Base-by-base conservation (phyloP, 1,284 basidiomycete genomes). In the Apiotrichum veenhuisii region DNA sequence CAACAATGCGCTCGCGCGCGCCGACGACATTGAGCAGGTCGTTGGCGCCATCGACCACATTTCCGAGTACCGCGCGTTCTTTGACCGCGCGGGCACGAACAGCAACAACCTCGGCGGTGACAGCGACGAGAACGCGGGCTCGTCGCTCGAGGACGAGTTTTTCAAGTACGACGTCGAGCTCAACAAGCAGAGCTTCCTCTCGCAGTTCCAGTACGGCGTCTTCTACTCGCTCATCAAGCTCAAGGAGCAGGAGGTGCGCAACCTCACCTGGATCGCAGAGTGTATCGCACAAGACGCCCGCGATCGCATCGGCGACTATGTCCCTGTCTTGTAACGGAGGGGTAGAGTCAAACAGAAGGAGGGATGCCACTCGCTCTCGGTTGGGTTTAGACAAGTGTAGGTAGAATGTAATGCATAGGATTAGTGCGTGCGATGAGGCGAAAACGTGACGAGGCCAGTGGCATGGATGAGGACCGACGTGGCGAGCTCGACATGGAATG, bases 241-340 rank as follows among this genome's bases (percentile, higher is more conserved):
- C 75, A 98, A 98, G 82, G 96, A 99, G 80, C 96, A 99, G 81
- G 96, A 99, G 81, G 94, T 98, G 64, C 81, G 96, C 66, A 97
- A 91, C 72, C 77, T 98, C 70, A 95, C 91, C 34, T 98, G 94
- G 94, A 94, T 97, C 76, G 91, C 92, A 54, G 93, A 96, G 80
- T 96, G 92, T 76, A 94, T 96, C 67, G 91, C 91, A 17, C 92
- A 96, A 80, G 88, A 94, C 78, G 91, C 91, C 20, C 54, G 54
- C 11, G 90, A 95, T 70, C 84, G 93, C 78, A 91, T 96, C 78
- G 86, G 91, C 70, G 91, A 94, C 77, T 93, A 87, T 78, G 91
- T 93, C 80, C 85, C 88, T 64, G 88, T 89, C 62, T 91, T 71
- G 58, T 71, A 60, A 54, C 25, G 22, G 26, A n/a, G 20, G 11